Evolutionary conservation across 2,329 filamentous ascomycete species (phyloP), one percentile per base, ranked within the genome.

Genomic region (Sporothrix curviconia): DNA sequence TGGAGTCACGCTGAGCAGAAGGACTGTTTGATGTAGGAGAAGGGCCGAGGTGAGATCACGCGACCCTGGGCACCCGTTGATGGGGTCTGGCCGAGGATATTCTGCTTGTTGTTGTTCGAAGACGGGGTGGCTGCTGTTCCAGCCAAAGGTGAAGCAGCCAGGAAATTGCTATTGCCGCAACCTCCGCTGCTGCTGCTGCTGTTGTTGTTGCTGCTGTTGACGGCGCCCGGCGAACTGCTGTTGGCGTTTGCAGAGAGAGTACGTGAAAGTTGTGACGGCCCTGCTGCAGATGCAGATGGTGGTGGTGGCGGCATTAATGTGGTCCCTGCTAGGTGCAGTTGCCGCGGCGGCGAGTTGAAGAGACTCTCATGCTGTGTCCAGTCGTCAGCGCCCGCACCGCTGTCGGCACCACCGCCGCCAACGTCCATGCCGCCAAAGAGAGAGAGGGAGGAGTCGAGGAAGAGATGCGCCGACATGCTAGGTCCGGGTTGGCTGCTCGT

Each of bases 381-480:
- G 42, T 61, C 57, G n/a, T 59, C 57, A 3, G 11, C 44, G n/a
- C 28, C 44, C 9, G 25, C 9, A 15, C 22, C 49, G 1, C 11
- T 14, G 47, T n/a, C 36, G 14, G 11, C 24, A 3, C 39, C 39
- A n/a, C 43, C 39, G 47, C 19, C 56, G 36, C 57, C 58, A 22
- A 60, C 40, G 46, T 62, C 60, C 58, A 62, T 61, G 30, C 4
- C 24, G 44, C 52, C 9, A 14, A 47, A 30, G 25, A 25, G 19
- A 8, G 19, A 39, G 17, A n/a, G 17, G 25, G 51, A 54, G 11
- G 51, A 24, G 37, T n/a, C 19, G 4, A 8, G 8, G 17, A 22
- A 44, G 1, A 24, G 39, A n/a, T 46, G 42, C 22, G 22, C 24
- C 14, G 40, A 37, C 52, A 39, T 55, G 40, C 42, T 44, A 22